Percentiles rank a stretch among this genome's conserved stretches.
Conservation (phyloP, 805 yeast genomes). For the Lipomyces sp. region DNA sequence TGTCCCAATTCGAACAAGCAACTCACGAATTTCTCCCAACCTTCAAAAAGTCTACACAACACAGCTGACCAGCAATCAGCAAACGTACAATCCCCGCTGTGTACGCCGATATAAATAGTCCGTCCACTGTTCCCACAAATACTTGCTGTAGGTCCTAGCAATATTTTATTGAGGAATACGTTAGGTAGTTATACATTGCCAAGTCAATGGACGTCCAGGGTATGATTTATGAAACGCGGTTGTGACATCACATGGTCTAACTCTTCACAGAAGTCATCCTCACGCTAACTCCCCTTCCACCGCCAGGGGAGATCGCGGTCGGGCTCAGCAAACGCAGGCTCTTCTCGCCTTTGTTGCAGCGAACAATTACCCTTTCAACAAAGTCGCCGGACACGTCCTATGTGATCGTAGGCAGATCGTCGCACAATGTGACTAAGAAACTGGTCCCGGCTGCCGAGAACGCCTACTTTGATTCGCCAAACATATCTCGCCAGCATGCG, state of each 20-base stretch:
- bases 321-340: neutral
- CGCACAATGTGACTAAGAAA: slow-evolving; percentile 9
- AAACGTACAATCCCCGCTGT: too few relatives aligned
- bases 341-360: neutral
- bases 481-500: slow-evolving; percentile 20
- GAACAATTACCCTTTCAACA: neutral
- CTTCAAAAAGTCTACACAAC: neutral
- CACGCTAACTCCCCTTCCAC: slow-evolving; percentile 4
- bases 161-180: neutral
- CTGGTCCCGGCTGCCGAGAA: slow-evolving; percentile 5
- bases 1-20: slow-evolving; percentile 1
- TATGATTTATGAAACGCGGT: neutral
- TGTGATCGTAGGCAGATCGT: slow-evolving; percentile 15
- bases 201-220: slow-evolving; percentile 4
- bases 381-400: neutral
- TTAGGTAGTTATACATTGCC: neutral
- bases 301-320: neutral
- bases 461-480: slow-evolving; percentile 13
- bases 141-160: too few relatives aligned
- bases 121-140: too few relatives aligned
- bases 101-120: too few relatives aligned
- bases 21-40: neutral
- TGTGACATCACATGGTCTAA: neutral
- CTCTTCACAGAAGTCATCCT: neutral
- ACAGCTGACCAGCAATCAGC: neutral